A percentile compares a stretch with the other conserved stretches of the same genome.
These are phyloP conservation scores for Wickerhamia fluorescens DNA, from an alignment of 805 yeast genomes.

Conservation along the genomic window DNA sequence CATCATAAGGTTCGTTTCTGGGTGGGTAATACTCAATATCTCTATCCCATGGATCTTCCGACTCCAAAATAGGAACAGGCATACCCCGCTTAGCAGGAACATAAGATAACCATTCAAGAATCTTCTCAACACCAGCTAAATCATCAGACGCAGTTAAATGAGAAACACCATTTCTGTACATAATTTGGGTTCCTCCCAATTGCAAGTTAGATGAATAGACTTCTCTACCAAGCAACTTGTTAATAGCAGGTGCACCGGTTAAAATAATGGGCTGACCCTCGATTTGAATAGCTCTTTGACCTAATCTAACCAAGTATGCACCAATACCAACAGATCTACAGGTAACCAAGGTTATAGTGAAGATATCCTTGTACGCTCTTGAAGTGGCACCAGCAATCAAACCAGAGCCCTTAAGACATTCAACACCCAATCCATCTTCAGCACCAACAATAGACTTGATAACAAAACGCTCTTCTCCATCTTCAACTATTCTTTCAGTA, in stretches of 20 bases:
- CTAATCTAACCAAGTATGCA: slow-evolving; percentile 95
- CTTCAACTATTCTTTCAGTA: slow-evolving; percentile 75
- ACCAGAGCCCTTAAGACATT: slow-evolving; percentile 97
- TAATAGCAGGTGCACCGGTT: slow-evolving; percentile 99
- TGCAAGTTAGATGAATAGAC: slow-evolving; percentile 95
- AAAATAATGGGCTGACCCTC: slow-evolving; percentile 98
- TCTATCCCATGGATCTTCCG: slow-evolving; percentile 90
- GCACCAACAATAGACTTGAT: slow-evolving; percentile 86
- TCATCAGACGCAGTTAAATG: slow-evolving; percentile 97
- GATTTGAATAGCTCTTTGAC: slow-evolving; percentile 97
- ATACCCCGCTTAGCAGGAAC: slow-evolving; percentile 84
- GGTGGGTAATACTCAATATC: slow-evolving; percentile 76
- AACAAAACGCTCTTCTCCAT: slow-evolving; percentile 75
- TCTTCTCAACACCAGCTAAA: slow-evolving; percentile 90
- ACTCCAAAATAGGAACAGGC: slow-evolving; percentile 85
- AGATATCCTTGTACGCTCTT: slow-evolving; percentile 94
- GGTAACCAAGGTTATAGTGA: slow-evolving; percentile 97
- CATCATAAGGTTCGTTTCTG: slow-evolving; percentile 73
- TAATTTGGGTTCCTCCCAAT: slow-evolving; percentile 98
- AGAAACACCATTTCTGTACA: slow-evolving; percentile 98
- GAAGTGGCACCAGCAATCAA: slow-evolving; percentile 98
- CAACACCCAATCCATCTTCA: slow-evolving; percentile 97
- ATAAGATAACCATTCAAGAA: slow-evolving; percentile 92
- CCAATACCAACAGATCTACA: slow-evolving; percentile 99
- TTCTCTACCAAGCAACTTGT: slow-evolving; percentile 93